Evolutionary conservation across 2,329 filamentous ascomycete genomes (phyloP), one percentile per base, ranked within the genome.

Genomic region (Ophiostoma triangulosporum): DNA sequence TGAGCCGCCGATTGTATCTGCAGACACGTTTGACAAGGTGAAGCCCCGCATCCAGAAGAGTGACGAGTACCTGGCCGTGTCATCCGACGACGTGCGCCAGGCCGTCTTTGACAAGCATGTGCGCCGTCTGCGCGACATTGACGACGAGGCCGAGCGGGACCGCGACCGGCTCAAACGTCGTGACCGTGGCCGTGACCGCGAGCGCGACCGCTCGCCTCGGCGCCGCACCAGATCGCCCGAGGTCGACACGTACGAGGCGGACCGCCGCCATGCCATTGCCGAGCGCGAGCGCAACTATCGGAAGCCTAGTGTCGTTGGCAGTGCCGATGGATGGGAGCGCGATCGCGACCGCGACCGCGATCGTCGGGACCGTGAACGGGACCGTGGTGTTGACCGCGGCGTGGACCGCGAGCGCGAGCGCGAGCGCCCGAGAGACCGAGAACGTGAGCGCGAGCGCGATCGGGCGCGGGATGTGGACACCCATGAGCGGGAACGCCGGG

Each of bases 71-170:
- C 80, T 84, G 67, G 84, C 84, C 52, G 77, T 97, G 49, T 75
- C 83, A 59, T 84, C 86, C 43, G 93, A 98, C 59, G 88, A 95
- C 52, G 75, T 85, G 57, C 86, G 90, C 55, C 81, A 83, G 57
- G 77, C 78, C 60, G 91, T 88, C 14, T 97, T 96, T 69, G 90
- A 96, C 55, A 97, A 95, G n/a, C n/a, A n/a, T n/a, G n/a, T n/a
- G n/a, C n/a, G n/a, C n/a, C n/a, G n/a, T n/a, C n/a, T n/a, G n/a
- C n/a, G n/a, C n/a, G n/a, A n/a, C n/a, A n/a, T n/a, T n/a, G n/a
- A 65, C 11, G 60, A 64, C 0, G 65, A 60, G 3, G 71, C 74
- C 68, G 72, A 73, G 4, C 64, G 70, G 1, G 70, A 73, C 2
- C 63, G 69, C 4, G 68, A 70, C 1, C 63, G n/a, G n/a, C n/a